Evolutionary conservation across 129 eudicot species (phyloP), one percentile per base, ranked within the genome.

Genomic region (Tagetes patula): DNA sequence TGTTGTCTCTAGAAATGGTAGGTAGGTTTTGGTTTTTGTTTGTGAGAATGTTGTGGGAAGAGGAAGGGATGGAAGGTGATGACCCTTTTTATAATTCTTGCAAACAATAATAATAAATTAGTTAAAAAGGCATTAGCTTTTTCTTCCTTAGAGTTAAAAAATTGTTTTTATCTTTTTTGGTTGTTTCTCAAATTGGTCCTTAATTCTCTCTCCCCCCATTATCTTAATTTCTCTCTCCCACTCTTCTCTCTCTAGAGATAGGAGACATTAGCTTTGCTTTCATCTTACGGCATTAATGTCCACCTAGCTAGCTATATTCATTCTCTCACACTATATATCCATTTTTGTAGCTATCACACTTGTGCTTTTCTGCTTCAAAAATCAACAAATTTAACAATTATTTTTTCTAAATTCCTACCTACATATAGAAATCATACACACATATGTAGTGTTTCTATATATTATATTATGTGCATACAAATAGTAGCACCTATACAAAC

Each of bases 211-310:
- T 59, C 41, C 10, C 40, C 0, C 64, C 12, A 9, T 3, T 9
- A 8, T 33, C n/a, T 32, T 3, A 3, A 1, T 20, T 36, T 20
- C 61, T 6, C 65, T 32, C 65, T 8, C 65, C 36, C 65, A 4
- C 73, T 31, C 52, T 63, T 59, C 67, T 60, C 72, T 38, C 74
- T 53, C 56, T 55, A 62, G 69, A 74, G 80, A 72, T 77, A 79
- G 65, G 65, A 20, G 41, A 77, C 75, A 83, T 73, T 80, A 59
- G 58, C 84, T 87, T 91, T 91, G 83, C 91, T 87, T 91, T 85
- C 87, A 75, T 73, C 85, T 82, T 86, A 86, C 95, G 92, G 90
- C 97, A 88, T 82, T 82, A 87, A 69, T 81, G 73, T 72, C 77
- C 68, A 65, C 77, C 82, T 84, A 20, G 27, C 27, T 20, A 20